phyloP scores from a whole-genome alignment of 768 basidiomycete genomes.

The Boletus barrowsii region DNA sequence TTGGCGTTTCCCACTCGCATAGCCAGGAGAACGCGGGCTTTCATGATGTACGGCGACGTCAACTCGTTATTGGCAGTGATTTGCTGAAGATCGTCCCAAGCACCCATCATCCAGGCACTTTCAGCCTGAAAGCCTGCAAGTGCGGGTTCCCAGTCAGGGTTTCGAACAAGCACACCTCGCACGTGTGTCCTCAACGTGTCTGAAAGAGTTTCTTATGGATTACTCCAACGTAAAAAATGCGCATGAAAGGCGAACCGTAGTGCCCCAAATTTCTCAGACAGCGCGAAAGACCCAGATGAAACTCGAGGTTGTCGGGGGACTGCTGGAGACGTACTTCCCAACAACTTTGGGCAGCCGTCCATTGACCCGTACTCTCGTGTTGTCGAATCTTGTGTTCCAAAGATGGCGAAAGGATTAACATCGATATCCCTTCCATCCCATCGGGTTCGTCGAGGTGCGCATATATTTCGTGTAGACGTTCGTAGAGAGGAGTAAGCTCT shows the following conservation, averaged over 20 bases:
- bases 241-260: slow-evolving; percentile 68
- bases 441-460: slow-evolving; percentile 96
- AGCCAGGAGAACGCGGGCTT: slow-evolving; percentile 78
- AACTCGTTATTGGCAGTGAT: slow-evolving; percentile 51
- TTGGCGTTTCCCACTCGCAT: slow-evolving; percentile 57
- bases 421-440: slow-evolving; percentile 97
- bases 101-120: slow-evolving; percentile 94
- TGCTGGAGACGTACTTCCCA: slow-evolving; percentile 96
- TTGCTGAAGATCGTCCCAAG: slow-evolving; percentile 79
- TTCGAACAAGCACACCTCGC: slow-evolving; percentile 78
- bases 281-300: slow-evolving; percentile 84
- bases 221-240: slow-evolving; percentile 1
- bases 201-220: slow-evolving; percentile 27
- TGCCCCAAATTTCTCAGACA: slow-evolving; percentile 95
- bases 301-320: slow-evolving; percentile 82
- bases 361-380: slow-evolving; percentile 93
- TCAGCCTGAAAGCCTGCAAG: slow-evolving; percentile 87
- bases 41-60: slow-evolving; percentile 60
- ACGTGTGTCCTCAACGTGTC: slow-evolving; percentile 96
- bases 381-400: slow-evolving; percentile 96
- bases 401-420: slow-evolving; percentile 82
- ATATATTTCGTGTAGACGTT: slow-evolving; percentile 93
- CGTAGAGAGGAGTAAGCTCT: slow-evolving; percentile 56
- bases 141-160: slow-evolving; percentile 77
- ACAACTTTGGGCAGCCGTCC: slow-evolving; percentile 99